These are phyloP conservation scores for Neocallimastix lanati DNA, from an alignment of 192 early-diverging fungal genomes.

Conservation along the genomic window DNA sequence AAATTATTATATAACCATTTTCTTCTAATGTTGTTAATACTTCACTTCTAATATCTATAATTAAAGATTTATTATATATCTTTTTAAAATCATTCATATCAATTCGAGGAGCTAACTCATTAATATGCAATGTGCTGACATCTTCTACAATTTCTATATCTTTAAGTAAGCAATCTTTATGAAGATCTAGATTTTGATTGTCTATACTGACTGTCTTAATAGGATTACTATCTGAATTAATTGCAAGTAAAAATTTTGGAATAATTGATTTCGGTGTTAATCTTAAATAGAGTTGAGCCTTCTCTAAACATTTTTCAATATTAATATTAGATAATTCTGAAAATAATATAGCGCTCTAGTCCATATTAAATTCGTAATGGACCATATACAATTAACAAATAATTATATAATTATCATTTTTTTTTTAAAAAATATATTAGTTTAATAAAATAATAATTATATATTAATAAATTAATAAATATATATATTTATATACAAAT, in stretches of 20 bases:
- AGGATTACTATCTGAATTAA: too few relatives aligned
- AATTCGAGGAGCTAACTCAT: background rate
- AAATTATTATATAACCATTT: background rate
- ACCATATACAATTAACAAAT: too few relatives aligned
- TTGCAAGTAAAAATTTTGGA: background rate
- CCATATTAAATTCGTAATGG: too few relatives aligned
- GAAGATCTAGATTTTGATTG: background rate
- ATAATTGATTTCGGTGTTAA: background rate
- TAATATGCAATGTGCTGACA: background rate
- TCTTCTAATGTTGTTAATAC: background rate
- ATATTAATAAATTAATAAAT: too few relatives aligned
- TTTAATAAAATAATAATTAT: too few relatives aligned
- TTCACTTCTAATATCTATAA: background rate
- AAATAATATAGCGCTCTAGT: background rate
- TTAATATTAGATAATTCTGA: background rate
- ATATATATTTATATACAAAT: too few relatives aligned
- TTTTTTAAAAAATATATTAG: too few relatives aligned
- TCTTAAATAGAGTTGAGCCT: background rate
- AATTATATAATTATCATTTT: too few relatives aligned
- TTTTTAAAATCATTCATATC: background rate
- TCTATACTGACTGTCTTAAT: too few relatives aligned
- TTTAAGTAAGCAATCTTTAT: background rate
- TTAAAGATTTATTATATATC: background rate
- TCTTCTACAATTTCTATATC: background rate
- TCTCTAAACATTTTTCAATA: background rate